phyloP scores from a whole-genome alignment of 2,329 filamentous ascomycete genomes.

The Dactylella cylindrospora region DNA sequence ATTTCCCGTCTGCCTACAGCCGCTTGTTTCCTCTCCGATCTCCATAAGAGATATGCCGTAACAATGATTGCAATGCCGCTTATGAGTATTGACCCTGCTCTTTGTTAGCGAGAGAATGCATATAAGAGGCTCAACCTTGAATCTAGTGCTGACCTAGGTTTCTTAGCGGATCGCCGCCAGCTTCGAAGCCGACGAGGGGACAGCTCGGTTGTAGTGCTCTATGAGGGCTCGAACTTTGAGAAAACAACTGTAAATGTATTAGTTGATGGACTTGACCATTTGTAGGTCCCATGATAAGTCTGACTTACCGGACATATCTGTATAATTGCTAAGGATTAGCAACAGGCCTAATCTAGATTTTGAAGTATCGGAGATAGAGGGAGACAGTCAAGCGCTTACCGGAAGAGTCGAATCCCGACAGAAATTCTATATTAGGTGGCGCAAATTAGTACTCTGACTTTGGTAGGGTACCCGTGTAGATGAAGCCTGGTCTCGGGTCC shows the following conservation, averaged over 20 bases:
- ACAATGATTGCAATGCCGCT: constrained; percentile 73
- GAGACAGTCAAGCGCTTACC: too few relatives aligned
- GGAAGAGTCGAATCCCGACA: constrained; percentile 72
- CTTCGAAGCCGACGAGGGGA: constrained; percentile 43
- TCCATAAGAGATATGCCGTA: constrained; percentile 68
- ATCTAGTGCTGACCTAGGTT: constrained; percentile 70
- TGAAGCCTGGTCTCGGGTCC: too few relatives aligned
- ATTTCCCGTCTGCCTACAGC: constrained; percentile 96
- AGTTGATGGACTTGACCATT: constrained; percentile 3
- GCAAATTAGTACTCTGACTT: constrained; percentile 11
- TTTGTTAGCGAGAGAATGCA: constrained; percentile 47
- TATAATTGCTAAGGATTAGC: too few relatives aligned
- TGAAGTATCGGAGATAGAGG: too few relatives aligned
- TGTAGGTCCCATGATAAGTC: constrained; percentile 8
- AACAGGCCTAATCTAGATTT: too few relatives aligned
- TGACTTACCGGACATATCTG: constrained; percentile 34
- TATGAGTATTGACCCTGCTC: constrained; percentile 78
- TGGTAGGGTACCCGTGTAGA: neutral
- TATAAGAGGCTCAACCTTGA: constrained; percentile 1
- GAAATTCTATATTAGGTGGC: constrained; percentile 64
- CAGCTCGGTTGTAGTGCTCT: constrained; percentile 24
- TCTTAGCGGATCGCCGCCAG: constrained; percentile 63
- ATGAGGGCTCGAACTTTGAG: constrained; percentile 7
- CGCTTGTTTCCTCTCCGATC: constrained; percentile 85
- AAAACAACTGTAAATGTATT: constrained; percentile 39